Evolutionary conservation across 192 early-diverging fungal genomes (phyloP).

Genomic region (Coemansia sp.): DNA sequence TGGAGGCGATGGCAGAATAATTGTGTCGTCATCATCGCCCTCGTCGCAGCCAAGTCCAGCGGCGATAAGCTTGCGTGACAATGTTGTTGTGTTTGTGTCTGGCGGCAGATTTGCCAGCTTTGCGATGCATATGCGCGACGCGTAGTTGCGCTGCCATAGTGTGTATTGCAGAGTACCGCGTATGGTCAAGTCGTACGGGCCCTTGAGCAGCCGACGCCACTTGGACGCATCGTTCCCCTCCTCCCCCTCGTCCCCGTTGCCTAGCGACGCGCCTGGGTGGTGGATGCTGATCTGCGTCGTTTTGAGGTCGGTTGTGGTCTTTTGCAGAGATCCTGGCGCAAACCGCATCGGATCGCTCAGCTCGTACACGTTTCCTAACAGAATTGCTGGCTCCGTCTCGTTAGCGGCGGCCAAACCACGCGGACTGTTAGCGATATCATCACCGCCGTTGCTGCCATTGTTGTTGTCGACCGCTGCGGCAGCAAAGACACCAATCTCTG

Average conservation of each 20-base stretch:
- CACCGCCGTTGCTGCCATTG: conserved; percentile 2
- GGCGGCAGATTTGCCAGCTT: conserved; percentile 54
- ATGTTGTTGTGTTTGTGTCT: conserved; percentile 22
- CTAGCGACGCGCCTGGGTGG: conserved; percentile 40
- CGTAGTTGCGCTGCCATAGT: conserved; percentile 56
- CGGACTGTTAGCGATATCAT: neutral
- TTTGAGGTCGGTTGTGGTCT: conserved; percentile 27
- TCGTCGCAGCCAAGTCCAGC: conserved; percentile 49
- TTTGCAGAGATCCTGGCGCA: conserved; percentile 35
- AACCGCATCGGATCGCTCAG: conserved; percentile 54
- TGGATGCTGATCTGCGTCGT: conserved; percentile 53
- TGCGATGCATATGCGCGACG: conserved; percentile 50
- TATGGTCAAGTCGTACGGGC: conserved; percentile 55
- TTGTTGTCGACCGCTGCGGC: conserved; percentile 45
- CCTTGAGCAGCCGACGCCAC: conserved; percentile 45
- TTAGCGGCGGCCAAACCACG: conserved; percentile 12
- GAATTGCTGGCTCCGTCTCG: conserved; percentile 44
- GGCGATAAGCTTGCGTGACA: conserved; percentile 12
- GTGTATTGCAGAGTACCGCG: conserved; percentile 57
- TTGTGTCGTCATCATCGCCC: conserved; percentile 46
- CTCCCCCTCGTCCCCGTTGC: conserved; percentile 24
- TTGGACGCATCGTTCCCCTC: conserved; percentile 42
- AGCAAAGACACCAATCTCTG: conserved; percentile 67
- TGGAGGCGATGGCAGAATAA: conserved; percentile 37
- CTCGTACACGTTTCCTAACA: conserved; percentile 50